Evolutionary conservation across 345 rosid species (phyloP).

Genomic region (Eucalyptus caleyi): DNA sequence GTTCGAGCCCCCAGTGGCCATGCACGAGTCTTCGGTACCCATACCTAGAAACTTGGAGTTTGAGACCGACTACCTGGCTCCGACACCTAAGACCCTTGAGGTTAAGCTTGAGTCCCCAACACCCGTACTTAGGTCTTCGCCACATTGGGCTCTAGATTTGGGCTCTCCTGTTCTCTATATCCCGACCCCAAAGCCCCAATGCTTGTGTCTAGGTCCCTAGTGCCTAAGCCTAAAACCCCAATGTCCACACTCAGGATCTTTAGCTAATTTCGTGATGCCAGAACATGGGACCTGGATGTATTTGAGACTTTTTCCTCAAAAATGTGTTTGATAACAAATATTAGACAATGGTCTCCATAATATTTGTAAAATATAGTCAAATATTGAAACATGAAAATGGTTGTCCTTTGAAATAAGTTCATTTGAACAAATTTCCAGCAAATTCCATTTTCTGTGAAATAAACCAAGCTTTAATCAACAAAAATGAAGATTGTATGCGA

Average conservation of each 20-base stretch:
- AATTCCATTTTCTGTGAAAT: neutral
- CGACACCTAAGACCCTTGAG: neutral
- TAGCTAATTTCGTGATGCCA: rapidly evolving
- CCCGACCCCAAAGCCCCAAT: neutral
- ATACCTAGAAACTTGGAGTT: neutral
- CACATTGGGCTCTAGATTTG: neutral
- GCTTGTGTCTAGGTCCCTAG: neutral
- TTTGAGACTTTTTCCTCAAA: neutral
- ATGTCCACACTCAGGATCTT: neutral
- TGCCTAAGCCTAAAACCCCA: neutral
- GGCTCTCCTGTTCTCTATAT: neutral
- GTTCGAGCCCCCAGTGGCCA: neutral
- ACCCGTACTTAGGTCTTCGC: neutral
- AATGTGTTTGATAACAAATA: neutral
- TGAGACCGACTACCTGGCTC: neutral
- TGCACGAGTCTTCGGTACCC: neutral
- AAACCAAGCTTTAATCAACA: neutral
- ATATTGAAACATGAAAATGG: neutral
- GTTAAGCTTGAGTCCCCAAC: neutral
- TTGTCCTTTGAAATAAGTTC: neutral
- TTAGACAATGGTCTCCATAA: neutral
- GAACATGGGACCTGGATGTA: neutral
- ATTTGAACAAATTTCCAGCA: neutral
- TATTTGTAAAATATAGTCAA: neutral
- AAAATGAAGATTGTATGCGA: neutral